Evolutionary conservation across 306 rosid species (phyloP).

Genomic region (Begonia peltatifolia): DNA sequence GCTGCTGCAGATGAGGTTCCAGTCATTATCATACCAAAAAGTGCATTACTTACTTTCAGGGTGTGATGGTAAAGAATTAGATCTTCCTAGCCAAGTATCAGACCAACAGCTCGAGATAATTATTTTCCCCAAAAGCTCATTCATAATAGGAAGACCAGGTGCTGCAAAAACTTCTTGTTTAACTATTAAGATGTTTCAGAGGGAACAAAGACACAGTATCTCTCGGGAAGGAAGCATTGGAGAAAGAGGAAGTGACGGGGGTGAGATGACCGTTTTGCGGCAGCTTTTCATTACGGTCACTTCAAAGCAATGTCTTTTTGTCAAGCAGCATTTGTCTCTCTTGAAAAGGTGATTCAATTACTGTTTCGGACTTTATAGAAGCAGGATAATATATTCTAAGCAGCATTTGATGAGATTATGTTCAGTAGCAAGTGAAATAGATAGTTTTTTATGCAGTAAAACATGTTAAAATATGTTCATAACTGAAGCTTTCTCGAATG

Average conservation of each 20-base stretch:
- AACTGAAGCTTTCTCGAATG: neutral
- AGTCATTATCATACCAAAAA: constrained; percentile 30
- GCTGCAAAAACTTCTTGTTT: constrained; percentile 51
- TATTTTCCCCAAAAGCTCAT: constrained; percentile 30
- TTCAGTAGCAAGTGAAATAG: too few relatives aligned
- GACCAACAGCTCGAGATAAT: constrained; percentile 43
- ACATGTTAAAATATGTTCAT: too few relatives aligned
- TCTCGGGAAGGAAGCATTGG: constrained; percentile 19
- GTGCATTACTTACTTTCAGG: constrained; percentile 36
- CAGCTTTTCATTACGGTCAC: constrained; percentile 58
- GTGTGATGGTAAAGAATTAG: constrained; percentile 24
- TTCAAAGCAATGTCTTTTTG: constrained; percentile 47
- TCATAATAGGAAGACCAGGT: constrained; percentile 58
- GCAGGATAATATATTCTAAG: too few relatives aligned
- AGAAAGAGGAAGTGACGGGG: constrained; percentile 7
- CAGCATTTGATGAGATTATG: too few relatives aligned
- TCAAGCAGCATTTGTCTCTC: constrained; percentile 32
- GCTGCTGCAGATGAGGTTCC: constrained; percentile 49
- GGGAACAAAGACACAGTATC: constrained; percentile 22
- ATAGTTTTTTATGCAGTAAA: too few relatives aligned
- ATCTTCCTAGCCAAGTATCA: constrained; percentile 41
- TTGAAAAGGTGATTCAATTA: constrained; percentile 29
- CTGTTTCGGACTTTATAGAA: too few relatives aligned
- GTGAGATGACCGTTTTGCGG: constrained; percentile 21
- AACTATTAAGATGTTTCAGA: constrained; percentile 42